Conservation (phyloP, 2,329 filamentous ascomycete species). For the Penicillium sp. region DNA sequence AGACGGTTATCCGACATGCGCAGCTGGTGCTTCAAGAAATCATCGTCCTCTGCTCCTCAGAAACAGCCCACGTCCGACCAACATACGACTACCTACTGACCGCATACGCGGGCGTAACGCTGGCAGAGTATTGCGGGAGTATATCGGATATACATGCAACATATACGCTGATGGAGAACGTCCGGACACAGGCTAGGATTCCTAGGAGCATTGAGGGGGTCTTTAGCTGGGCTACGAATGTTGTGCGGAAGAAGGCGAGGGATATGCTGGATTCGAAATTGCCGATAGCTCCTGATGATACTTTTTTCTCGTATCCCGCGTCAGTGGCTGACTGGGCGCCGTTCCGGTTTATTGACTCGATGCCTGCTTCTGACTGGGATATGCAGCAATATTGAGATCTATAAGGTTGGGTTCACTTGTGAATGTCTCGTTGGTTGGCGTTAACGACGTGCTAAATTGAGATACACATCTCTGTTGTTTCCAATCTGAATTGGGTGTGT, state of each 20-base stretch:
- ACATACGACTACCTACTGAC: constrained; percentile 10
- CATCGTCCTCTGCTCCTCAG: background rate
- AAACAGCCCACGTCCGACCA: constrained; percentile 5
- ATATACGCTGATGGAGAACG: constrained; percentile 12
- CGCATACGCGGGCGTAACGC: constrained; percentile 8
- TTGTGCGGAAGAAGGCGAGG: constrained; percentile 7
- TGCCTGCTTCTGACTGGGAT: constrained; percentile 6
- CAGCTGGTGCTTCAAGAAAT: constrained; percentile 6
- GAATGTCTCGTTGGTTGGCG: background rate
- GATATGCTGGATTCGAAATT: constrained; percentile 6
- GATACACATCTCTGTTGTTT: too few species aligned
- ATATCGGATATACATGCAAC: constrained; percentile 10
- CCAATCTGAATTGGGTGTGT: too few species aligned
- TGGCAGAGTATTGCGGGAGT: constrained; percentile 7
- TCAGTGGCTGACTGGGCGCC: constrained; percentile 11
- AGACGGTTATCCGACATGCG: constrained; percentile 6
- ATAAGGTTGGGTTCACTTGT: background rate
- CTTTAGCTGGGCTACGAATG: constrained; percentile 10
- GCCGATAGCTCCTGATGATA: constrained; percentile 1
- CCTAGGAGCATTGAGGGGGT: constrained; percentile 10
- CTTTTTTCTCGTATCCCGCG: constrained; percentile 2
- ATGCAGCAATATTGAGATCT: constrained; percentile 3
- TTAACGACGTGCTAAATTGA: background rate
- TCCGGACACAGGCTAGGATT: constrained; percentile 7
- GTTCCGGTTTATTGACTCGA: constrained; percentile 10